These are phyloP conservation scores for Stephanodiscus triporus DNA, from an alignment of 108 stramenopile genomes.

Conservation along the genomic window DNA sequence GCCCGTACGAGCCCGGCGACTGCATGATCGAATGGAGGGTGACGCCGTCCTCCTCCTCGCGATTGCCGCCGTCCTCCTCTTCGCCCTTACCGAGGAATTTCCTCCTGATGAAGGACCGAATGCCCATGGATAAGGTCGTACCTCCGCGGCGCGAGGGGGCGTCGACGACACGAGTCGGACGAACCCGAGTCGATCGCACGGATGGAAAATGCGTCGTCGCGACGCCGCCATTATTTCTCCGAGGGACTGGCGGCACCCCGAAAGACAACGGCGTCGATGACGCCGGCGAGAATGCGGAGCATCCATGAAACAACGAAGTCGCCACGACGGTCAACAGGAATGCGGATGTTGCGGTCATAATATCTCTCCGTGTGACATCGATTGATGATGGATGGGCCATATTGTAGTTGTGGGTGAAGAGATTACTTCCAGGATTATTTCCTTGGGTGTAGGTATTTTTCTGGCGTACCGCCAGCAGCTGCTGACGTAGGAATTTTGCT, in stretches of 20 bases:
- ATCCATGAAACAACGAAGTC: background rate
- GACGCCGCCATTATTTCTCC: background rate
- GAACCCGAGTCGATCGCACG: background rate
- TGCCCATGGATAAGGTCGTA: conserved; percentile 37
- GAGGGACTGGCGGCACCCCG: background rate
- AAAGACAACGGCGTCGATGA: background rate
- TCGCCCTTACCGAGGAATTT: conserved; percentile 29
- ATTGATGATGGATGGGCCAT: background rate
- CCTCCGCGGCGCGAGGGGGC: background rate
- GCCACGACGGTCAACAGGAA: background rate
- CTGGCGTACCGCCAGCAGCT: too few relatives aligned
- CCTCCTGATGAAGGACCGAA: conserved; percentile 42
- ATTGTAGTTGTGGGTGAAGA: too few relatives aligned
- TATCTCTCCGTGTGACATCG: background rate
- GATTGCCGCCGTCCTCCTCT: conserved; percentile 6
- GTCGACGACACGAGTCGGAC: background rate
- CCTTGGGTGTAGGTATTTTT: too few relatives aligned
- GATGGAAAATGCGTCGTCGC: background rate
- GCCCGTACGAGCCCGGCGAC: conserved; percentile 36
- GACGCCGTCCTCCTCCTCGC: conserved; percentile 7
- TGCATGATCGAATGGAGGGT: conserved; percentile 31
- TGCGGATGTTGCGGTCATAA: background rate
- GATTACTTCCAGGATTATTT: too few relatives aligned
- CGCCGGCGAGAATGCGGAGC: conserved; percentile 7
- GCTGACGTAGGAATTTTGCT: too few relatives aligned